These are phyloP conservation scores for Solanum aculeatissimum DNA, from an alignment of 305 asterid genomes.

Conservation along the genomic window DNA sequence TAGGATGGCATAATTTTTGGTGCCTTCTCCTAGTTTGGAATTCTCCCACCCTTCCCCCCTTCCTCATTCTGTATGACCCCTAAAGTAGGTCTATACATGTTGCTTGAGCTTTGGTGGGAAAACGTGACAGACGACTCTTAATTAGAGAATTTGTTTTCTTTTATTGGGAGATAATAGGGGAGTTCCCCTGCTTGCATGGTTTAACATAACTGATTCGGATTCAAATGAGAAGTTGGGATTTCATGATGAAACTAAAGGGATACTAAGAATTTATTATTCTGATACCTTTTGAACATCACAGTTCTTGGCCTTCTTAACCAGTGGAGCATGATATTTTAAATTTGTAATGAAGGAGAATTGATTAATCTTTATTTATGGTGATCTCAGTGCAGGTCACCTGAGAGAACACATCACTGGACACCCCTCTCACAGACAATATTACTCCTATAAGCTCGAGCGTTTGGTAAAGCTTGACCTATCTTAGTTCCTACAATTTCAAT, in stretches of 20 bases:
- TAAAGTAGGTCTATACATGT: neutral
- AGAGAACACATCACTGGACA: conserved; percentile 43
- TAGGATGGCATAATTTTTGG: neutral
- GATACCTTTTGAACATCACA: neutral
- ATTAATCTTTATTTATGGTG: conserved; percentile 16
- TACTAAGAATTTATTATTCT: neutral
- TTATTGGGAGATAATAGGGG: neutral
- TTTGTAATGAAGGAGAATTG: neutral
- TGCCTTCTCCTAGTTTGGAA: neutral
- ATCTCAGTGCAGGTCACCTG: conserved; percentile 81
- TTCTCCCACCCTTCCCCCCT: neutral
- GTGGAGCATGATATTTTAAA: neutral
- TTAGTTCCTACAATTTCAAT: neutral
- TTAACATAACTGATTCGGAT: neutral
- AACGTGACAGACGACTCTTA: neutral
- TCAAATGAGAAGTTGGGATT: neutral
- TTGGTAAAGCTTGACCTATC: conserved; percentile 32
- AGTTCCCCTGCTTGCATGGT: neutral
- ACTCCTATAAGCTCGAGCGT: conserved; percentile 65
- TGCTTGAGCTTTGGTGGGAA: neutral
- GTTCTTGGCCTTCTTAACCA: neutral
- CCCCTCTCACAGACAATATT: conserved; percentile 57
- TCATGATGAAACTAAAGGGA: neutral
- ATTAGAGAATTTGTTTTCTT: neutral
- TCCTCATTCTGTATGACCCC: neutral